Conservation (phyloP, 129 eudicot species). For the Escallonia rubra region DNA sequence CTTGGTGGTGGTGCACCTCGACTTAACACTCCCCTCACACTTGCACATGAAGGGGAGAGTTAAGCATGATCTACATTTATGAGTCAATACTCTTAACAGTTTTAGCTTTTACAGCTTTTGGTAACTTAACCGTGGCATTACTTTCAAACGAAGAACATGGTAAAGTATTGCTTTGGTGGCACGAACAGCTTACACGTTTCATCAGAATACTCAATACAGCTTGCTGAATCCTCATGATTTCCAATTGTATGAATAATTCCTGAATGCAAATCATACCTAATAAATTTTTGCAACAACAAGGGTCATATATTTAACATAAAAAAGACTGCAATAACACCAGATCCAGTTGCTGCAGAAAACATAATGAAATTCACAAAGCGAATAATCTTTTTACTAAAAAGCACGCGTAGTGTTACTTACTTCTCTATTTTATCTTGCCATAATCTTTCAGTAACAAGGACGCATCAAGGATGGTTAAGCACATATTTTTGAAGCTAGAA, state of each 20-base stretch:
- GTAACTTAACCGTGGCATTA: background rate
- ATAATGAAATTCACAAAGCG: background rate
- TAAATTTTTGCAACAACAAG: conserved; percentile 10
- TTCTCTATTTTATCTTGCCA: no score
- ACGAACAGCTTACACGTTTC: conserved; percentile 57
- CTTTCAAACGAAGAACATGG: background rate
- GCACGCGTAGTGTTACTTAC: no score
- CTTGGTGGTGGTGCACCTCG: no score
- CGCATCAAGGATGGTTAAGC: no score
- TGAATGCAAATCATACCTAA: conserved; percentile 70
- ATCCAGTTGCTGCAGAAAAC: conserved; percentile 3
- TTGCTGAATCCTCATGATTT: conserved; percentile 76
- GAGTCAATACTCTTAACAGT: background rate
- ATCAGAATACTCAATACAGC: conserved; percentile 63
- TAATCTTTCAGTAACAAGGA: no score
- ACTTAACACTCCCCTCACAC: no score
- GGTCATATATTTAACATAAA: background rate
- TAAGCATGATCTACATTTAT: background rate
- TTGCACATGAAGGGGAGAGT: background rate
- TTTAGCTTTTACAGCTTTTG: background rate
- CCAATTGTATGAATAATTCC: conserved; percentile 49
- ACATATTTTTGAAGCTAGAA: no score
- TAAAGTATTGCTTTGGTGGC: conserved; percentile 3
- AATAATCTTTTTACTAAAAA: no score
- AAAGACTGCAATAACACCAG: background rate